Base-by-base conservation (phyloP, 371 early-diverging fungal genomes). In the Saksenaea oblongispora region DNA sequence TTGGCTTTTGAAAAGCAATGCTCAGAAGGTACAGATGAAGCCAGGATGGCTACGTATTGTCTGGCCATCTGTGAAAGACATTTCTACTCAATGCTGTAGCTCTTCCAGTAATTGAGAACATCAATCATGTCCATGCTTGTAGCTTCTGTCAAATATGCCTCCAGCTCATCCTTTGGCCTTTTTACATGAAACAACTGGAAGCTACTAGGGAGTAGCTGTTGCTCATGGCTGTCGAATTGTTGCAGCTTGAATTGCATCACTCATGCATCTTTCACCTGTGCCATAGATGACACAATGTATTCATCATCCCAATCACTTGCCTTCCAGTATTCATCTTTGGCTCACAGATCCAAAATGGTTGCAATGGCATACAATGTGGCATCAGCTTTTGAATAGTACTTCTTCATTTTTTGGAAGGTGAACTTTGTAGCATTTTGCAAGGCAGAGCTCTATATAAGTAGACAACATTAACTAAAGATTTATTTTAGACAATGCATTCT, bases 321-420 rank as follows among this genome's bases (percentile, higher is more conserved):
- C 7, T 31, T 31, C 31, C 31, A 31, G 4, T 7, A 31, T 7
- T 31, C 4, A 31, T 4, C 2, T 7, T 31, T 31, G 7, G 31
- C 31, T 7, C 31, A 7, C 2, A 7, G 31, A 7, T 31, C 31
- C 31, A 31, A 4, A 7, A 7, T 7, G 7, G 31, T 31, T 31
- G 31, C 69, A 35, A 69, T 65, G 17, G 65, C 57, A 55, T 67
- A 63, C 3, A 63, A 15, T 22, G 57, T 35, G 7, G 31, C 7
- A 4, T 56, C 53, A 34, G 56, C 58, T 13, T 51, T 26, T 1
- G 17, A 15, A 28, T 65, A 63, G 18, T 64, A 64, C 22, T 18
- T 9, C 14, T 31, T 24, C 26, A 66, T 55, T 44, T 66, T 65
- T 7, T 34, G 34, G n/a, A n/a, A n/a, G n/a, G n/a, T n/a, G n/a